Base-by-base conservation (phyloP, 2,329 filamentous ascomycete species). In the Juglanconis oblonga region DNA sequence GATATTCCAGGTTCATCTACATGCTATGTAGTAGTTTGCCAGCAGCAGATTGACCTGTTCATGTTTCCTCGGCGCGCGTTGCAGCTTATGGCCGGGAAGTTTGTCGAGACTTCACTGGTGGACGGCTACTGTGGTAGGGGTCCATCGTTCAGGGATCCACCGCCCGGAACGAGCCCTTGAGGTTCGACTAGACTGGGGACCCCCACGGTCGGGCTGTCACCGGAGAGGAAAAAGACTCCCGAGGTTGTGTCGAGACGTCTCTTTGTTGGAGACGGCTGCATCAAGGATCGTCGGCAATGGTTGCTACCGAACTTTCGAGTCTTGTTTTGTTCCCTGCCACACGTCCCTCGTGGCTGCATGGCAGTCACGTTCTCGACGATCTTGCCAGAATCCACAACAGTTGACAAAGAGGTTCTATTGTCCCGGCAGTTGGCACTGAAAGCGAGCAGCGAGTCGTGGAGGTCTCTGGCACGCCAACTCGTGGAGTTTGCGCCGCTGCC, bases 141-240 rank as follows among this genome's bases (percentile, higher is more conserved):
- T 47, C 52, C 40, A 14, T 17, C 13, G 42, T 9, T 10, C 52
- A 45, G 9, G 52, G 40, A 54, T 45, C n/a, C 31, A 33, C 2
- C 31, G 52, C 29, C 40, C 52, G 52, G 52, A 35, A 55, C 52
- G 52, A 47, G 52, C 52, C 24, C 52, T 55, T 47, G 29, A 36
- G 14, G 40, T 47, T 47, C n/a, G 35, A 31, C n/a, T 29, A 10
- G 40, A 14, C n/a, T 47, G 35, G 14, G 31, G n/a, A 47, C 52
- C 52, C 52, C 14, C 52, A 47, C 52, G n/a, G 42, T 33, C 40
- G 40, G 52, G 52, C 45, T 24, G 31, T 35, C 52, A 54, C 52
- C 52, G 14, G 52, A 45, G 33, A 13, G 32, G 29, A 40, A 35
- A 45, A 42, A 54, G 52, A 49, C 17, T 47, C n/a, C 52, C 52